Percentiles rank a stretch among this genome's conserved stretches.
These are phyloP conservation scores for Alternaria atra DNA, from an alignment of 2,329 filamentous ascomycete species.

Conservation along the genomic window DNA sequence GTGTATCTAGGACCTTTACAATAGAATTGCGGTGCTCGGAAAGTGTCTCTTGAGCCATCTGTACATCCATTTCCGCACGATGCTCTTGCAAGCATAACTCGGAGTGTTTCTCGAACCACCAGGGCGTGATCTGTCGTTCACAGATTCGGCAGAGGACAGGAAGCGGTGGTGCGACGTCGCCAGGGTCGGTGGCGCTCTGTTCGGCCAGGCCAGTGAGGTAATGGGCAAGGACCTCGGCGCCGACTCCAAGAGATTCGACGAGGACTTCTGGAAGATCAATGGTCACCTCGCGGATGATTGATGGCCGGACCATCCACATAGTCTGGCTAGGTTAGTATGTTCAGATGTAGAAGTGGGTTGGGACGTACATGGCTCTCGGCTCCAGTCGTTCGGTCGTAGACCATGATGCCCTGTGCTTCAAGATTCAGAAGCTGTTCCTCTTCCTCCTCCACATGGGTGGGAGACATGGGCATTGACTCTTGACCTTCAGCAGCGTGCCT, in stretches of 20 bases:
- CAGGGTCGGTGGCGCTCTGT: conserved; percentile 76
- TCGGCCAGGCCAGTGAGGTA: conserved; percentile 92
- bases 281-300: conserved; percentile 88
- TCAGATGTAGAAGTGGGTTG: background rate
- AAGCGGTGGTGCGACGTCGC: conserved; percentile 78
- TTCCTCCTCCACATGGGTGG: conserved; percentile 33
- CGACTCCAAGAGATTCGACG: conserved; percentile 91
- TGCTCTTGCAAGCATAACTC: conserved; percentile 96
- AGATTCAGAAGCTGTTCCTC: conserved; percentile 73
- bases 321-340: conserved; percentile 67
- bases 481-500: conserved; percentile 39
- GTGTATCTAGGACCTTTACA: conserved; percentile 90
- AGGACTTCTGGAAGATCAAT: conserved; percentile 91
- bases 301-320: conserved; percentile 99
- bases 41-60: conserved; percentile 91
- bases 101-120: conserved; percentile 99
- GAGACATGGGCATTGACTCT: conserved; percentile 42
- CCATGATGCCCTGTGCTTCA: conserved; percentile 98
- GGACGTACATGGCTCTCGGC: conserved; percentile 86
- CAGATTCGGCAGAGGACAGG: conserved; percentile 96
- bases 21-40: conserved; percentile 93
- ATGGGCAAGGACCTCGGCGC: conserved; percentile 91
- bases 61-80: conserved; percentile 95
- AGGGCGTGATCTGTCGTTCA: conserved; percentile 94
- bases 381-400: conserved; percentile 87